Conservation (phyloP, 495 filamentous ascomycete genomes). For the Penicillium mononematosum region DNA sequence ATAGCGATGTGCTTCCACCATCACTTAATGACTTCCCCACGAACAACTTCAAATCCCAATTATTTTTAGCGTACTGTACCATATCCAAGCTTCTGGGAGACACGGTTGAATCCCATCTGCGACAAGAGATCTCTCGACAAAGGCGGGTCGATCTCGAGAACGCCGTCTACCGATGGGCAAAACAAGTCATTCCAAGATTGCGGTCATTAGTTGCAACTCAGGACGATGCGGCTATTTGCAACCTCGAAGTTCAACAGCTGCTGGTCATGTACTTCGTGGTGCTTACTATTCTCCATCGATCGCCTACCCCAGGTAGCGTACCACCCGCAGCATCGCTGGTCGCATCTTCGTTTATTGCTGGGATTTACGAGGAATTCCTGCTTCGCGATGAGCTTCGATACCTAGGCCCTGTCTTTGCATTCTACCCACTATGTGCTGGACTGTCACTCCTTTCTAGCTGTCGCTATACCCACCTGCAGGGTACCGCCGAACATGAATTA, state of each 20-base stretch:
- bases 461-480: slow-evolving; percentile 27
- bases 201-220: slow-evolving; percentile 18
- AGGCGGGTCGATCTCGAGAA: slow-evolving; percentile 29
- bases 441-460: slow-evolving; percentile 29
- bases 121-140: slow-evolving; percentile 28
- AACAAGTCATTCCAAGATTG: slow-evolving; percentile 30
- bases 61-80: slow-evolving; percentile 30
- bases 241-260: slow-evolving; percentile 26
- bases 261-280: slow-evolving; percentile 33
- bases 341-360: slow-evolving; percentile 32
- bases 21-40: slow-evolving; percentile 30
- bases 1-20: slow-evolving; percentile 33
- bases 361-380: slow-evolving; percentile 35
- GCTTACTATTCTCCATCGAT: slow-evolving; percentile 29
- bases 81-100: slow-evolving; percentile 31
- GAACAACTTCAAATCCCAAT: slow-evolving; percentile 25
- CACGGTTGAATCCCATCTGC: slow-evolving; percentile 29
- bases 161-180: slow-evolving; percentile 32
- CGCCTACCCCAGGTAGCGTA: slow-evolving; percentile 26
- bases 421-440: slow-evolving; percentile 30
- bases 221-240: slow-evolving; percentile 23
- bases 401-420: slow-evolving; percentile 30
- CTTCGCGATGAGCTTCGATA: slow-evolving; percentile 32
- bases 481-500: slow-evolving; percentile 29
- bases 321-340: slow-evolving; percentile 28